A percentile compares a stretch with the other conserved stretches of the same genome.
Evolutionary conservation across 2,329 filamentous ascomycete species (phyloP).

Genomic region (Cercospora sp.): DNA sequence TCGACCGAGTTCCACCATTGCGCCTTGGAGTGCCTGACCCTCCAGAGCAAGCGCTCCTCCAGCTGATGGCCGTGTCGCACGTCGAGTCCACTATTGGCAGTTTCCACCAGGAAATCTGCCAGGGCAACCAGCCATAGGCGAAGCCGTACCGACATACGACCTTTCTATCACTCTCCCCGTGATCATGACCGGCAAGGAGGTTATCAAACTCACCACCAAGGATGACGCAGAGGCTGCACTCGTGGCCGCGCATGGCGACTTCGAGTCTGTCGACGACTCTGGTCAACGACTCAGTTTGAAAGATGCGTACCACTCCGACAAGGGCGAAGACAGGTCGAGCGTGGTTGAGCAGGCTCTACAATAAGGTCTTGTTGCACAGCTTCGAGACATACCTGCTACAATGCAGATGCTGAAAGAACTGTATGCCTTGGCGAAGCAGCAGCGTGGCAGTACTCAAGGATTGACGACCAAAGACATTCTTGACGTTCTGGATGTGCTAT

Average conservation of each 20-base stretch:
- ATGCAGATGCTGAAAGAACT: neutral
- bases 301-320: neutral
- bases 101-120: neutral
- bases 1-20: neutral
- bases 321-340: neutral
- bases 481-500: neutral
- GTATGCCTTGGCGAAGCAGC: neutral
- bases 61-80: neutral
- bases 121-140: neutral
- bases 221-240: neutral
- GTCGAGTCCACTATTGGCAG: neutral
- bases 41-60: neutral
- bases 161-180: neutral
- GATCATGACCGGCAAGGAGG: neutral
- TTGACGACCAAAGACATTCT: neutral
- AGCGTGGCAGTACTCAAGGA: neutral
- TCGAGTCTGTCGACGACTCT: neutral
- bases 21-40: neutral
- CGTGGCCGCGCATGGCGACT: neutral
- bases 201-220: neutral
- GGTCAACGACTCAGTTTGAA: neutral
- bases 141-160: neutral
- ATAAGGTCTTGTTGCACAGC: neutral
- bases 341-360: neutral
- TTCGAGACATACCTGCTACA: neutral